Evolutionary conservation across 805 yeast genomes (phyloP).

Genomic region (Starmerella vaccinii): DNA sequence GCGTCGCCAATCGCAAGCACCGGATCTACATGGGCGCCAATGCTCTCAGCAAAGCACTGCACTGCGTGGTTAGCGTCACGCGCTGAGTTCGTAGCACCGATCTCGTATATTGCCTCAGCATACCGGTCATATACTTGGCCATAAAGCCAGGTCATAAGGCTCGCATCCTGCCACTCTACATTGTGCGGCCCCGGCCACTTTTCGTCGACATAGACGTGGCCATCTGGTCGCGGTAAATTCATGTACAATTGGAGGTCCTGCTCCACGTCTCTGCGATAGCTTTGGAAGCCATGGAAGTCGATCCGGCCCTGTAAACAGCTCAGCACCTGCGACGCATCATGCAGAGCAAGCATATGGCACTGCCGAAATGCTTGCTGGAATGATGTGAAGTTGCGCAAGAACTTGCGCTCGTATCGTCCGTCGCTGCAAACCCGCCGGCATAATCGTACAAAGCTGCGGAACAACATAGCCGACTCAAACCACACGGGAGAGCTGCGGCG

Average conservation of each 20-base stretch:
- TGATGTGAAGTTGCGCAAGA: background rate
- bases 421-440: background rate
- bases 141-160: constrained; percentile 4
- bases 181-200: constrained; percentile 1
- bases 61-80: background rate
- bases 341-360: background rate
- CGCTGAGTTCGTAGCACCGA: background rate
- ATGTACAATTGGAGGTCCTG: background rate
- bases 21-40: background rate
- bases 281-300: background rate
- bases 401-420: background rate
- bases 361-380: background rate
- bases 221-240: background rate
- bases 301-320: background rate
- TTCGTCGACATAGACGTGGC: background rate
- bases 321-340: background rate
- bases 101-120: background rate
- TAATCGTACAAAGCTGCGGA: background rate
- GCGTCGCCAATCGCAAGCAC: background rate
- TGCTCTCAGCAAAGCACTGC: background rate
- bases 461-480: background rate
- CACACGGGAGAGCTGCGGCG: constrained; percentile 4
- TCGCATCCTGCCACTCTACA: background rate
- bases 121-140: background rate
- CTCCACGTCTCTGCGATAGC: background rate